These are phyloP conservation scores for Xylaria sp. DNA, from an alignment of 2,329 filamentous ascomycete genomes.

Conservation along the genomic window DNA sequence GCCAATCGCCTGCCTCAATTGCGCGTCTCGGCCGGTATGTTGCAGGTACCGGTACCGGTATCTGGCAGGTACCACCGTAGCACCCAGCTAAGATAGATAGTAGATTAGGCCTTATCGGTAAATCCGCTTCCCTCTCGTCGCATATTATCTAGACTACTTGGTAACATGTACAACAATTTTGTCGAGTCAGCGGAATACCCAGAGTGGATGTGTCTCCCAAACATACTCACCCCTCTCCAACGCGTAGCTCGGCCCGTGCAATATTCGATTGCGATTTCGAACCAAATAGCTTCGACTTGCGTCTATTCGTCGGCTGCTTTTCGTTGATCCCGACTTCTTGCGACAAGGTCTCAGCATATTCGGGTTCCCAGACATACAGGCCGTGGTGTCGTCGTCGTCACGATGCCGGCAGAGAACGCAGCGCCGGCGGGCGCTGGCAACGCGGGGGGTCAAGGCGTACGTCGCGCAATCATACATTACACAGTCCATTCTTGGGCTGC, in stretches of 20 bases:
- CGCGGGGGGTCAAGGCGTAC: conserved; percentile 50
- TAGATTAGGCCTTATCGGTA: conserved; percentile 13
- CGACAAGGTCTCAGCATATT: conserved; percentile 19
- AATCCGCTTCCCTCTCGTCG: conserved; percentile 14
- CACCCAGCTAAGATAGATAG: neutral
- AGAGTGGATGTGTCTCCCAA: conserved; percentile 13
- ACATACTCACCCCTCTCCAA: neutral
- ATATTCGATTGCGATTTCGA: neutral
- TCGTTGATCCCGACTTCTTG: conserved; percentile 3
- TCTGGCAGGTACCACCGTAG: too few relatives aligned
- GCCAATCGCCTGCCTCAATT: conserved; percentile 7
- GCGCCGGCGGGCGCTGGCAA: conserved; percentile 46
- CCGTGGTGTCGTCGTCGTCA: conserved; percentile 6
- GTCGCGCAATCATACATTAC: conserved; percentile 35
- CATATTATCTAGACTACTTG: neutral
- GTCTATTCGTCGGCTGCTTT: neutral
- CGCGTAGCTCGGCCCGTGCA: conserved; percentile 1
- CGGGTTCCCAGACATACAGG: neutral
- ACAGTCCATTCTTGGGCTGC: neutral
- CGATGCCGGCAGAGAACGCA: conserved; percentile 51
- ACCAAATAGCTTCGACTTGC: neutral
- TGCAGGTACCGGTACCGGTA: neutral
- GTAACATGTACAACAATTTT: conserved; percentile 7
- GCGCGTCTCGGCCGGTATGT: neutral
- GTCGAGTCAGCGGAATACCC: conserved; percentile 4